Base-by-base conservation (phyloP, 352 stramenopile species). In the Phytophthora hibernalis region DNA sequence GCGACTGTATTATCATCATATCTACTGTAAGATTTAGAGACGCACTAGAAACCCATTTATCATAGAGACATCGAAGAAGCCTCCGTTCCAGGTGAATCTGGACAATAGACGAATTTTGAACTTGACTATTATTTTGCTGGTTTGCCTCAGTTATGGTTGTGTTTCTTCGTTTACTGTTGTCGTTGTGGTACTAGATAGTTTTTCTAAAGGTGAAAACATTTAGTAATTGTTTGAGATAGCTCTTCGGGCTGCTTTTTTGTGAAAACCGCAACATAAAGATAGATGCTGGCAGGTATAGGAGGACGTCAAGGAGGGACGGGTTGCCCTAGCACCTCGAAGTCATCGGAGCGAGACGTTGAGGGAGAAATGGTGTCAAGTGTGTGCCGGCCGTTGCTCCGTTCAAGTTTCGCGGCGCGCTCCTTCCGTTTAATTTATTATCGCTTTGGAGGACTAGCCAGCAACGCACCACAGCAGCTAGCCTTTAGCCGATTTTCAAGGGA, bases 341-440 rank as follows among this genome's bases (percentile, higher is more conserved):
- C 33, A 30, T n/a, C 16, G 42, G 51, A n/a, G 55, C 40, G 61
- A 66, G 60, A 62, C 38, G 57, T 59, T 38, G 45, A 64, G 22
- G 60, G 33, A 43, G 21, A 40, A 54, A n/a, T 11, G 21, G 13
- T 68, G 49, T 59, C 58, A 61, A 55, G 51, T 61, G 49, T 57
- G 47, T 44, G 22, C 21, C n/a, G 35, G 26, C 18, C 18, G 21
- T 52, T 38, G 24, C 26, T 3, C 1, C 33, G 33, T 58, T 42
- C 28, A 16, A 48, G 18, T 45, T 48, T 57, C 26, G 42, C 28
- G n/a, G 33, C 35, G 21, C 47, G 18, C 11, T 20, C n/a, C 51
- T 47, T 16, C 44, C 21, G 45, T 51, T 61, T 59, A 54, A 55
- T 55, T 44, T 68, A 75, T 68, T 75, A 52, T 73, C 58, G 16